These are phyloP conservation scores for Rhinocladiella similis DNA, from an alignment of 2,329 filamentous ascomycete genomes.

Conservation along the genomic window DNA sequence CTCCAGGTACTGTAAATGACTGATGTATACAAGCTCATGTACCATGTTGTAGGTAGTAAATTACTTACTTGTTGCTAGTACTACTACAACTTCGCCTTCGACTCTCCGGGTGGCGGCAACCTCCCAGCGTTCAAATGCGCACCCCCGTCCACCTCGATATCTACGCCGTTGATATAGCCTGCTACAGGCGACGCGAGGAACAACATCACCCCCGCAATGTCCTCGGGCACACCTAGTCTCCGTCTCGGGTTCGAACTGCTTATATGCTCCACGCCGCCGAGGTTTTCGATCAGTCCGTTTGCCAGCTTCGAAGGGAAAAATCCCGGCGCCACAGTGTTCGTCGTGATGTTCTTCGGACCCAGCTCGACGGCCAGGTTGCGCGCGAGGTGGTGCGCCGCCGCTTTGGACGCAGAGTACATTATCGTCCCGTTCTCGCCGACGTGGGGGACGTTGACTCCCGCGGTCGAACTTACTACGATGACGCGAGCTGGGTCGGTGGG, in stretches of 20 bases:
- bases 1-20: no score
- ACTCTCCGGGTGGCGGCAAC: no score
- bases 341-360: slow-evolving; percentile 64
- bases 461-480: slow-evolving; percentile 39
- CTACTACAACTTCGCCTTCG: no score
- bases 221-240: slow-evolving; percentile 68
- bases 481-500: slow-evolving; percentile 38
- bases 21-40: no score
- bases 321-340: slow-evolving; percentile 65
- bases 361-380: slow-evolving; percentile 70
- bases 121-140: neutral
- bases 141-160: neutral
- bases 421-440: slow-evolving; percentile 40
- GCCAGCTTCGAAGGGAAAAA: slow-evolving; percentile 63
- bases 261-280: slow-evolving; percentile 52
- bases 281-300: slow-evolving; percentile 49
- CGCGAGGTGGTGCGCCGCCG: slow-evolving; percentile 72
- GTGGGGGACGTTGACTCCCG: slow-evolving; percentile 39
- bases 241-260: slow-evolving; percentile 64
- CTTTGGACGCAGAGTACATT: slow-evolving; percentile 71
- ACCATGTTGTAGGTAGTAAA: no score
- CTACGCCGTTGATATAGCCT: neutral
- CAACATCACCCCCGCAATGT: slow-evolving; percentile 43
- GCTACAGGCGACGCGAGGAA: neutral
- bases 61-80: no score